Evolutionary conservation across 257 asterid genomes (phyloP).

Genomic region (Craterostigma plantagineum): DNA sequence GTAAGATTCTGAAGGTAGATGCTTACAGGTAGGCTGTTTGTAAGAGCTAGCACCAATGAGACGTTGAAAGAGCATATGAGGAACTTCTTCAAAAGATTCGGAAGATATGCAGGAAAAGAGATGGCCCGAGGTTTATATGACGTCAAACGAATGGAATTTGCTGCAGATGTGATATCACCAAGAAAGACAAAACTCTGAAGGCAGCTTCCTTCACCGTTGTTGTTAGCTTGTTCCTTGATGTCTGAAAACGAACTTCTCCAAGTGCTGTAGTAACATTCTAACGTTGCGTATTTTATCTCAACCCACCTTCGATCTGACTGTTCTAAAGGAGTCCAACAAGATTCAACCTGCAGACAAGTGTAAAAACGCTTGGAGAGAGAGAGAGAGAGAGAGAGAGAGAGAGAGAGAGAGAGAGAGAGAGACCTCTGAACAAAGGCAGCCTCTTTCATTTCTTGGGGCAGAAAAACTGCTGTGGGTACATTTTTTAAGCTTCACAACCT

Average conservation of each 20-base stretch:
- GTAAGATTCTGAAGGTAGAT: too few species aligned
- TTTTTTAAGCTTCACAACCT: slow-evolving; percentile 42
- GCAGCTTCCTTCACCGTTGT: slow-evolving; percentile 16
- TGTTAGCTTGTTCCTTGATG: slow-evolving; percentile 6
- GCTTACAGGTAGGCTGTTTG: slow-evolving; percentile 82
- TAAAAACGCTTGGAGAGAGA: background rate
- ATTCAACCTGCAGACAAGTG: slow-evolving; percentile 36
- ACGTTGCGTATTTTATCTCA: slow-evolving; percentile 47
- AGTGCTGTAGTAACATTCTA: slow-evolving; percentile 20
- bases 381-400: slow-evolving; percentile 9
- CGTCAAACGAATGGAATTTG: slow-evolving; percentile 45
- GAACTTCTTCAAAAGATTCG: slow-evolving; percentile 47
- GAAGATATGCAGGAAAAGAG: slow-evolving; percentile 27
- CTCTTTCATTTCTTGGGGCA: slow-evolving; percentile 16
- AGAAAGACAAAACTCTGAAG: slow-evolving; percentile 51
- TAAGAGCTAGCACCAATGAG: slow-evolving; percentile 60
- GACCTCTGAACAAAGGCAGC: slow-evolving; percentile 62
- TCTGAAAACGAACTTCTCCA: slow-evolving; percentile 13
- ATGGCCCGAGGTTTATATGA: slow-evolving; percentile 63
- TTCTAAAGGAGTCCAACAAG: slow-evolving; percentile 50
- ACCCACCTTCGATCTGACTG: slow-evolving; percentile 54
- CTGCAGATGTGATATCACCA: slow-evolving; percentile 47
- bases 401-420: slow-evolving; percentile 1
- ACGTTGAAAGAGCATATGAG: slow-evolving; percentile 49
- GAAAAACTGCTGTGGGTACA: slow-evolving; percentile 25